phyloP scores from a whole-genome alignment of 2,329 filamentous ascomycete genomes.

The Coniochaeta prunicola region DNA sequence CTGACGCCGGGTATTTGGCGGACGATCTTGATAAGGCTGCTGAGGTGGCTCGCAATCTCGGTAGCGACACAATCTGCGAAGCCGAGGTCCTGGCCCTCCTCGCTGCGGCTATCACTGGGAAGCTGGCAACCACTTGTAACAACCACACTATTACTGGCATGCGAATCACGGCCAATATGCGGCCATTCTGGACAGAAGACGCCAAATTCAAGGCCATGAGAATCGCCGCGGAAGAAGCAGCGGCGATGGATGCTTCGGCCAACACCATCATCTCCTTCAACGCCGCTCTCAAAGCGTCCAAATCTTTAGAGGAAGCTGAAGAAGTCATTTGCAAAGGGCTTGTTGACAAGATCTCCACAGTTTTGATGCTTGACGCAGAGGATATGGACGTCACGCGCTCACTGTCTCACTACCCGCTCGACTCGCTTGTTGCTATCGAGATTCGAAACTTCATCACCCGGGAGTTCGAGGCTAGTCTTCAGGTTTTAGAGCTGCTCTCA shows the following conservation, averaged over 20 bases:
- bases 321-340: constrained; percentile 38
- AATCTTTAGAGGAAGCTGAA: constrained; percentile 35
- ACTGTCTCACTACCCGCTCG: constrained; percentile 34
- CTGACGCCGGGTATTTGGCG: constrained; percentile 41
- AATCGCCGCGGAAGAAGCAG: constrained; percentile 28
- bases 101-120: constrained; percentile 40
- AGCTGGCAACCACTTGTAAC: constrained; percentile 32
- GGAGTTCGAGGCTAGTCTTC: constrained; percentile 42
- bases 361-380: constrained; percentile 42
- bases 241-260: constrained; percentile 19
- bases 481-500: constrained; percentile 47
- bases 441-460: constrained; percentile 44
- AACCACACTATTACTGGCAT: constrained; percentile 48
- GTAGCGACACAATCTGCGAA: constrained; percentile 39
- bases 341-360: constrained; percentile 38
- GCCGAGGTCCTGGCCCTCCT: constrained; percentile 48
- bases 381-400: constrained; percentile 39
- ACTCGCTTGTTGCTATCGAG: constrained; percentile 43
- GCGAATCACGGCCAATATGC: constrained; percentile 34
- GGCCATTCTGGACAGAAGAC: constrained; percentile 47
- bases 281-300: constrained; percentile 32
- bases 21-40: constrained; percentile 40
- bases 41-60: constrained; percentile 31
- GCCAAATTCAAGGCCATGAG: constrained; percentile 46
- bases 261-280: constrained; percentile 32